Evolutionary conservation across 2,329 filamentous ascomycete genomes (phyloP).

Genomic region (Fusarium buharicum): DNA sequence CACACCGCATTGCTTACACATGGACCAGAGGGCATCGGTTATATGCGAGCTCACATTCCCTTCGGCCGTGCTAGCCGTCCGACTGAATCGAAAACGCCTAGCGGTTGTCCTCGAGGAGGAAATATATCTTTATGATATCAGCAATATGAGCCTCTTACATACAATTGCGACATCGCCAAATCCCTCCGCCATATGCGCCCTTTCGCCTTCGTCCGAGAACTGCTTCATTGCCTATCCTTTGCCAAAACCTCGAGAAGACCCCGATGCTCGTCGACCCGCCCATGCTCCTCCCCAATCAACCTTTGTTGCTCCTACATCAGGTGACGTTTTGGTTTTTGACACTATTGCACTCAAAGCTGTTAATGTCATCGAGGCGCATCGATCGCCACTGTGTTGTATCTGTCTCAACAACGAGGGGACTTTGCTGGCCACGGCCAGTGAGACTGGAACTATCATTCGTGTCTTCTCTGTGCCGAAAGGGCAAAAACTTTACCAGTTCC

Average conservation of each 20-base stretch:
- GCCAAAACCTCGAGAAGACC: conserved; percentile 74
- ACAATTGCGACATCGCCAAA: conserved; percentile 96
- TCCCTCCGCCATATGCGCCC: conserved; percentile 86
- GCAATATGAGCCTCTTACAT: conserved; percentile 95
- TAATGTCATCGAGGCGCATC: conserved; percentile 95
- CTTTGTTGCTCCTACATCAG: conserved; percentile 84
- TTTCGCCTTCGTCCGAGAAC: conserved; percentile 94
- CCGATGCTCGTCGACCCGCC: conserved; percentile 69
- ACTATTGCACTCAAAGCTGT: conserved; percentile 88
- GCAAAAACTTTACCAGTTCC: conserved; percentile 95
- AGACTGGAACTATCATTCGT: conserved; percentile 96
- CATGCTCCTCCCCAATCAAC: conserved; percentile 86
- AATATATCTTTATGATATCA: conserved; percentile 98
- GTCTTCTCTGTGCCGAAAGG: conserved; percentile 93
- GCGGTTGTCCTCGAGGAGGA: conserved; percentile 95
- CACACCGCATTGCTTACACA: conserved; percentile 29
- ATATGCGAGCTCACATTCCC: conserved; percentile 99
- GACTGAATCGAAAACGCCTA: conserved; percentile 91
- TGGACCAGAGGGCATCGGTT: conserved; percentile 71
- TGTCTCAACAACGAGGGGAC: conserved; percentile 93
- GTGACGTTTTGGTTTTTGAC: conserved; percentile 94
- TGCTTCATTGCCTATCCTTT: conserved; percentile 96
- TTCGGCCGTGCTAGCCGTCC: conserved; percentile 92
- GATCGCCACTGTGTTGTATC: conserved; percentile 89
- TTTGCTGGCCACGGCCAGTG: conserved; percentile 90